Evolutionary conservation across 2,329 filamentous ascomycete species (phyloP), one percentile per base, ranked within the genome.

Genomic region (Colletotrichum ledebouriae): DNA sequence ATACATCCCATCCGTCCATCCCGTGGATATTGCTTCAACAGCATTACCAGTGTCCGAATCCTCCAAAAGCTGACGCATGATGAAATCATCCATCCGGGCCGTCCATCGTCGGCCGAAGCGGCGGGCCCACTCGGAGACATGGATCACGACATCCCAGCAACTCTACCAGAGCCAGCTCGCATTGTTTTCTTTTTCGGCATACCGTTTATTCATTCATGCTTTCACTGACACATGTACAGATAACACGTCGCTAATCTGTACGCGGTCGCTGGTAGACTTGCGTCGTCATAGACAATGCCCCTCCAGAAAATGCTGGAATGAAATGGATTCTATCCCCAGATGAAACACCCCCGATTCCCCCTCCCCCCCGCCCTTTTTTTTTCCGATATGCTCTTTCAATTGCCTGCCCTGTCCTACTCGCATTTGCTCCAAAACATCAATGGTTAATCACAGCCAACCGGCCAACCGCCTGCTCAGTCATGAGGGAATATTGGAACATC

Each of bases 321-420:
- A 25, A 0, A 39, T 6, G 29, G 7, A 29, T 29, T 13, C 20
- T 44, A 10, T 12, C 25, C 12, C 57, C 44, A n/a, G 0, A 34
- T 59, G 41, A 29, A 29, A 29, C 4, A 29, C 4, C 25, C 25
- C 25, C 25, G 25, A 29, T 7, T 2, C 29, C 29, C 34, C 12
- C 41, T 46, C 59, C 59, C 4, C 25, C 25, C 17, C 17, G 17
- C 17, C 17, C 17, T 17, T 17, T 17, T 17, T 4, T 53, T 25
- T 25, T 25, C 25, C 3, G 20, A 41, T 17, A 50, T 42, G 46
- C 46, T 47, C 60, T 34, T 42, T 20, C 17, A 29, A 29, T 62
- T 50, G 44, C 58, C 58, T 34, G 25, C 7, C 49, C 63, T 33
- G 9, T 9, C n/a, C 53, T 34, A 49, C 53, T 47, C 60, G 60